Base-by-base conservation (phyloP, 805 yeast species). In the Saturnispora quitensis region DNA sequence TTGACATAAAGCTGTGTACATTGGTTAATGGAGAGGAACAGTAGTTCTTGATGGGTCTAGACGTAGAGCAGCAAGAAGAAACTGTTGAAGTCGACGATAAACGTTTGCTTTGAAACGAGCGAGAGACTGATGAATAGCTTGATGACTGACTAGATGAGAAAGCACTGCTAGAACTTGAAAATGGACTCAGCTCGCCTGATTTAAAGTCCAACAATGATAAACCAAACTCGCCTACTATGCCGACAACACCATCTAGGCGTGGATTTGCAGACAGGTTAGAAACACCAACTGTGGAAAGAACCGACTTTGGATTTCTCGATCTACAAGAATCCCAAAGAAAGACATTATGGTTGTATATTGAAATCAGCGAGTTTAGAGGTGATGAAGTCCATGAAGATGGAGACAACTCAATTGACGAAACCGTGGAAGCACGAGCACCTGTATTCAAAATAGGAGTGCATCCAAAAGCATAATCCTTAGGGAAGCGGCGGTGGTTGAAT, bases 311-410 rank as follows among this genome's bases (percentile, higher is more conserved):
- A 20, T 69, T 60, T 62, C 81, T 74, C 47, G 82, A 72, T 61
- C 84, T 70, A 56, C 74, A 73, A 12, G 82, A 65, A 53, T 89
- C 89, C 91, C 96, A 89, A 47, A 84, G 67, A 62, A 86, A 89
- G 13, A 90, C 57, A 52, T 83, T 78, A 54, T 84, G 83, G 52
- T 81, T 81, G 62, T 84, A 86, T 6, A 81, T 63, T 0, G 95
- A 73, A 28, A 85, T 66, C 50, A 89, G 65, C 3, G 79, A 71
- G 22, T 78, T 72, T 28, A 66, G 60, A 12, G 70, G 66, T 45
- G 76, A 72, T 2, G 70, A 56, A 17, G 47, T 58, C 81, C 82
- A 77, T n/a, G 59, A 53, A 13, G 62, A 53, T 25, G 71, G 67
- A 0, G 78, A 64, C 15, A 74, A 58, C 17, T 64, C 68, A 15